These are phyloP conservation scores for Polytrichum commune DNA, from an alignment of 225 moss, liverwort and hornwort species.

Conservation along the genomic window DNA sequence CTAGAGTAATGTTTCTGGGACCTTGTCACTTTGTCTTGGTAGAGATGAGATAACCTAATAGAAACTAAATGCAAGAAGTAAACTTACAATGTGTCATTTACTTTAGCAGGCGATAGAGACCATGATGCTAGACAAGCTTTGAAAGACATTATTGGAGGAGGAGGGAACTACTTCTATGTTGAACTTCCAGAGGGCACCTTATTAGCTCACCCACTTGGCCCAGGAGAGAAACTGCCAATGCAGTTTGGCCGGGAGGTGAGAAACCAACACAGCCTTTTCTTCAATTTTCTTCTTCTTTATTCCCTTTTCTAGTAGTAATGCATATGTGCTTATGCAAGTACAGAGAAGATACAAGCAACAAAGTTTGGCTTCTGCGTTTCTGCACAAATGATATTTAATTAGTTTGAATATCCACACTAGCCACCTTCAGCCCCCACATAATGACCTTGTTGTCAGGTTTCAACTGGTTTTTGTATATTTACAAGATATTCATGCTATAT, in stretches of 20 bases:
- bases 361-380: no score
- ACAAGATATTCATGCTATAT: neutral
- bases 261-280: neutral
- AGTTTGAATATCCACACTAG: no score
- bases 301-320: no score
- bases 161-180: slow-evolving; percentile 79
- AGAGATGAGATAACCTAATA: no score
- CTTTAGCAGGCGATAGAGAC: slow-evolving; percentile 41
- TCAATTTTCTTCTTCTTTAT: neutral
- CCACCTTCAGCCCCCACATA: no score
- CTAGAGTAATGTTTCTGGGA: neutral
- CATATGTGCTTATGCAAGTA: no score
- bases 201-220: slow-evolving; percentile 68
- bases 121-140: slow-evolving; percentile 50
- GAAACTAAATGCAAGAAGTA: no score
- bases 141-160: slow-evolving; percentile 61
- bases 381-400: no score
- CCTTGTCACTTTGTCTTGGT: neutral
- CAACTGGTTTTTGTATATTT: neutral
- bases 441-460: no score
- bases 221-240: slow-evolving; percentile 88
- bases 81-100: neutral
- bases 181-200: slow-evolving; percentile 80
- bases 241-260: slow-evolving; percentile 96
- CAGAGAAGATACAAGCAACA: no score